These are phyloP conservation scores for Solanum microdontum DNA, from an alignment of 257 asterid species.

Conservation along the genomic window DNA sequence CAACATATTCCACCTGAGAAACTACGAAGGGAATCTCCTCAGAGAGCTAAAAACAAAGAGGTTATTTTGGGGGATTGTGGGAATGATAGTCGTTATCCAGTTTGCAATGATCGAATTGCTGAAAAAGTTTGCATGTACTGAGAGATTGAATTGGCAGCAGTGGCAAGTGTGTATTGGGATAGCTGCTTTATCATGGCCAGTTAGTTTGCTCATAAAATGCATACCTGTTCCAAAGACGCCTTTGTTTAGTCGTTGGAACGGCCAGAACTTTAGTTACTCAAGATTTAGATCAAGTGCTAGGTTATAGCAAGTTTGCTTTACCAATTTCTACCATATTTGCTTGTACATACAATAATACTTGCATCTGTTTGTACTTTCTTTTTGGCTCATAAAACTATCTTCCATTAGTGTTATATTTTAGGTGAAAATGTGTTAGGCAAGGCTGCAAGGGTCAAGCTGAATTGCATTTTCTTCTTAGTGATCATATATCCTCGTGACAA, in stretches of 20 bases:
- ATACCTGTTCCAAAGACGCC: slow-evolving; percentile 24
- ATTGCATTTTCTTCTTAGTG: neutral
- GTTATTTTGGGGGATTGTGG: slow-evolving; percentile 41
- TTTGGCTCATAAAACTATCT: neutral
- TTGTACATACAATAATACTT: neutral
- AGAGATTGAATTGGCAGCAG: slow-evolving; percentile 26
- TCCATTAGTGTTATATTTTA: neutral
- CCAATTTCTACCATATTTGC: neutral
- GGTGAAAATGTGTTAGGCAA: neutral
- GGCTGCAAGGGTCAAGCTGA: neutral
- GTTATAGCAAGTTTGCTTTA: neutral
- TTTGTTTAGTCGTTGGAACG: neutral
- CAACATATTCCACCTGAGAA: neutral
- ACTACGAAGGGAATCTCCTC: neutral
- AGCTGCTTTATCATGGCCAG: slow-evolving; percentile 32
- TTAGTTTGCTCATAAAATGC: slow-evolving; percentile 42
- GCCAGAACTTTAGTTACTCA: neutral
- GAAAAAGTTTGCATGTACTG: slow-evolving; percentile 40
- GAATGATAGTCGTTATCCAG: slow-evolving; percentile 27
- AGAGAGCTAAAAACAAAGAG: slow-evolving; percentile 8
- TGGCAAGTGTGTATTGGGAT: slow-evolving; percentile 46
- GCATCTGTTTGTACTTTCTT: neutral
- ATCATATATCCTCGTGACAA: neutral
- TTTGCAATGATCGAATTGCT: slow-evolving; percentile 41
- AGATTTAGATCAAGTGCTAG: neutral